Base-by-base conservation (phyloP, 73 alveolate genomes). In the Effrenium voratum region DNA sequence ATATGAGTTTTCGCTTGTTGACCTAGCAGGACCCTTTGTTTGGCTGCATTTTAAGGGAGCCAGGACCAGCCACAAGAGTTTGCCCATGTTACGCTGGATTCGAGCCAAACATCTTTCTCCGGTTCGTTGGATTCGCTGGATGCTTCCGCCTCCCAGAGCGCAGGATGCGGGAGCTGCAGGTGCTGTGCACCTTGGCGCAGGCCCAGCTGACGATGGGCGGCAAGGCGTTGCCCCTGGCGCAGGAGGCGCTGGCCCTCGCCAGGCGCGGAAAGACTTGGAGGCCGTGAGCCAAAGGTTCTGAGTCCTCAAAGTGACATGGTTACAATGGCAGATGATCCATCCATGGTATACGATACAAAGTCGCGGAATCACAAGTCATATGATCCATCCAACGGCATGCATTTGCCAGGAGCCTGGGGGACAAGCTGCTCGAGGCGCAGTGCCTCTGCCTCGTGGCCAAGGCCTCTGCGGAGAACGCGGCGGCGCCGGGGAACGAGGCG, bases 321-420 rank as follows among this genome's bases (percentile, higher is more conserved):
- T n/a, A n/a, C n/a, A n/a, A 52, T 52, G 63, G 26, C 63, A 52
- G 63, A 52, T 52, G 63, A 19, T 19, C 8, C 63, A 52, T 12
- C n/a, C n/a, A n/a, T n/a, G n/a, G n/a, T n/a, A n/a, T n/a, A n/a
- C n/a, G n/a, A n/a, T n/a, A n/a, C n/a, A n/a, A n/a, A n/a, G n/a
- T n/a, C n/a, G n/a, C n/a, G n/a, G n/a, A n/a, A n/a, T n/a, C n/a
- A n/a, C n/a, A n/a, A n/a, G n/a, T n/a, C n/a, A n/a, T n/a, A n/a
- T n/a, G n/a, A n/a, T n/a, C n/a, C n/a, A n/a, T n/a, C n/a, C n/a
- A n/a, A n/a, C n/a, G n/a, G n/a, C n/a, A n/a, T 66, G 3, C 77
- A 22, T 24, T 36, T 36, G 76, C 50, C 97, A 90, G 97, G 97
- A 76, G 88, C 97, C 44, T 90, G 55, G 97, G 97, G 76, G 97